Percentiles rank a stretch among this genome's conserved stretches.
Evolutionary conservation across 805 yeast species (phyloP).

Genomic region (Schwanniomyces occidentalis): DNA sequence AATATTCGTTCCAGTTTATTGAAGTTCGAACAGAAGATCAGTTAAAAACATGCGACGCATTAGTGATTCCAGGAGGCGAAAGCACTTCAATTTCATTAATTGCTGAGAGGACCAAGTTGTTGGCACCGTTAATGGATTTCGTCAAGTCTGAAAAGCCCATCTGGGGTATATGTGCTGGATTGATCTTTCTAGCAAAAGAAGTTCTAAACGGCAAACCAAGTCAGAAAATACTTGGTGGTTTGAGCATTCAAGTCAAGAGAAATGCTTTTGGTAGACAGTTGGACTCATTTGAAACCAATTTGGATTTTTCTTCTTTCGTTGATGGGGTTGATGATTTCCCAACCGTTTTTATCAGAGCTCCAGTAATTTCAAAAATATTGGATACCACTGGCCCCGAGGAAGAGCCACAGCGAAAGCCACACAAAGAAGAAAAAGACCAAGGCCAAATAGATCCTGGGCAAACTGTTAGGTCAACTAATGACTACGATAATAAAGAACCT

Average conservation of each 20-base stretch:
- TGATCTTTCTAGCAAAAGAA: conserved; percentile 61
- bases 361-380: conserved; percentile 49
- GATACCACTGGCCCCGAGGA: conserved; percentile 5
- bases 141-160: conserved; percentile 54
- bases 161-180: conserved; percentile 90
- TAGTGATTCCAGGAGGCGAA: conserved; percentile 75
- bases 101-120: conserved; percentile 62
- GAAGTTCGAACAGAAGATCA: conserved; percentile 57
- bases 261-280: conserved; percentile 81
- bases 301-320: conserved; percentile 48
- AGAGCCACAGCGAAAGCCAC: no score
- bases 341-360: conserved; percentile 72
- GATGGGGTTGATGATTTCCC: conserved; percentile 40
- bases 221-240: conserved; percentile 61
- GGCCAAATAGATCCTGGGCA: conserved; percentile 6
- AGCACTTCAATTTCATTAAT: conserved; percentile 69
- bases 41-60: conserved; percentile 51
- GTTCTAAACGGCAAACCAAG: conserved; percentile 53
- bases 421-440: conserved; percentile 9
- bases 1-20: conserved; percentile 31
- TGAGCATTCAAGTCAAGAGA: conserved; percentile 62
- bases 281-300: conserved; percentile 55
- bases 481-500: conserved; percentile 22
- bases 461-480: conserved; percentile 20
- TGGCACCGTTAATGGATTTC: conserved; percentile 53